Evolutionary conservation across 2,329 filamentous ascomycete genomes (phyloP).

Genomic region (Penicillium sclerotiorum): DNA sequence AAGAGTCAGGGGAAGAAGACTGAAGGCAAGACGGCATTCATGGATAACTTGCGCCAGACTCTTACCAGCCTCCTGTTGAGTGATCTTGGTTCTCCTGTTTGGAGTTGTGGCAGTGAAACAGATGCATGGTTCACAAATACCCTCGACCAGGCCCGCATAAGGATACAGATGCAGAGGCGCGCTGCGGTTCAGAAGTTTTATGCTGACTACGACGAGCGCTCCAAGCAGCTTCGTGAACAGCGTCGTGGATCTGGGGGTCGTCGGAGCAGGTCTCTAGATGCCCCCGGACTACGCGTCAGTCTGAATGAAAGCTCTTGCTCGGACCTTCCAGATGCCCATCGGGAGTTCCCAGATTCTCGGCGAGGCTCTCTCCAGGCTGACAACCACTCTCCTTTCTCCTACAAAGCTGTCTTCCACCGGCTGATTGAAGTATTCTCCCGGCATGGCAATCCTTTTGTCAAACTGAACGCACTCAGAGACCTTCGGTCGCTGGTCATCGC

Average conservation of each 20-base stretch:
- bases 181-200: slow-evolving; percentile 43
- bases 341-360: background rate
- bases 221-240: slow-evolving; percentile 27
- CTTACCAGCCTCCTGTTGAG: slow-evolving; percentile 84
- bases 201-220: slow-evolving; percentile 37
- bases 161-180: slow-evolving; percentile 43
- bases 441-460: slow-evolving; percentile 83
- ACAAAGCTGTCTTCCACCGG: slow-evolving; percentile 75
- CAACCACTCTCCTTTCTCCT: slow-evolving; percentile 64
- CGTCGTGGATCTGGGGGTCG: slow-evolving; percentile 26
- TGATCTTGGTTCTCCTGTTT: slow-evolving; percentile 83
- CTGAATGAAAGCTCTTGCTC: background rate
- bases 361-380: slow-evolving; percentile 12
- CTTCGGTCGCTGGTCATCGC: slow-evolving; percentile 80
- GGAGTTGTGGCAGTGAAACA: slow-evolving; percentile 88
- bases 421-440: slow-evolving; percentile 85
- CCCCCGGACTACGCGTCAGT: slow-evolving; percentile 15
- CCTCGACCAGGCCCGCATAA: slow-evolving; percentile 53
- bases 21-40: slow-evolving; percentile 67
- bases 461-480: slow-evolving; percentile 80
- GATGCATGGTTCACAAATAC: slow-evolving; percentile 75
- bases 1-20: slow-evolving; percentile 56
- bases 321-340: slow-evolving; percentile 26
- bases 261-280: slow-evolving; percentile 40
- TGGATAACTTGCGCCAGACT: slow-evolving; percentile 74